Evolutionary conservation across 2,329 filamentous ascomycete species (phyloP), one percentile per base, ranked within the genome.

Genomic region (Paramyrothecium roridum): DNA sequence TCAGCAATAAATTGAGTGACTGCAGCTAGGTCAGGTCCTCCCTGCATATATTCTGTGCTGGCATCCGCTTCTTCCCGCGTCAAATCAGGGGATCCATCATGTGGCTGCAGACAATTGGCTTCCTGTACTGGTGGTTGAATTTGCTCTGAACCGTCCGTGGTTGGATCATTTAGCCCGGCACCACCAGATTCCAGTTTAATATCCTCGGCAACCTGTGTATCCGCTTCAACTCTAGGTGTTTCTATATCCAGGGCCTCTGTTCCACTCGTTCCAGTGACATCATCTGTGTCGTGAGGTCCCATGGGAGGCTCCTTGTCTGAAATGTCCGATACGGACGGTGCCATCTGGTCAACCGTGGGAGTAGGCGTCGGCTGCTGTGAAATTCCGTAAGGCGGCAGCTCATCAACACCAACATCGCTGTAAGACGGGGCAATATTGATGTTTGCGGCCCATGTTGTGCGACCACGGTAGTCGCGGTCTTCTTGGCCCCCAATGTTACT

Each of bases 401-500:
- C 64, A 8, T 65, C 63, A 11, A 53, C 62, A 30, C 59, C 65
- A 6, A 62, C 57, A 30, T 75, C 72, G 54, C 72, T 75, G 56
- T 75, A 75, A 1, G 72, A 75, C 8, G 72, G 71, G 17, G 70
- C 67, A 43, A 75, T 72, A 53, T 73, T 67, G 52, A 64, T 65
- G 45, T 73, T 75, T 17, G 71, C 68, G 17, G 74, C 72, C 70
- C 73, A 75, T 1, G 65, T 68, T 20, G 72, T 66, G n/a, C 66
- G 60, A 47, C 66, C 62, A n/a, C 67, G 64, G 3, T 60, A 54
- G 3, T 62, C 57, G 37, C 63, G 60, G 22, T 67, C 64, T 23
- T 72, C 70, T 56, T 67, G 69, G 49, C 66, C 64, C 49, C 72
- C 77, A 52, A 70, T 67, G 56, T 78, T 73, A 56, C 73, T 79